Conservation (phyloP, 139 green algal species). For the Chloropicon primus region DNA sequence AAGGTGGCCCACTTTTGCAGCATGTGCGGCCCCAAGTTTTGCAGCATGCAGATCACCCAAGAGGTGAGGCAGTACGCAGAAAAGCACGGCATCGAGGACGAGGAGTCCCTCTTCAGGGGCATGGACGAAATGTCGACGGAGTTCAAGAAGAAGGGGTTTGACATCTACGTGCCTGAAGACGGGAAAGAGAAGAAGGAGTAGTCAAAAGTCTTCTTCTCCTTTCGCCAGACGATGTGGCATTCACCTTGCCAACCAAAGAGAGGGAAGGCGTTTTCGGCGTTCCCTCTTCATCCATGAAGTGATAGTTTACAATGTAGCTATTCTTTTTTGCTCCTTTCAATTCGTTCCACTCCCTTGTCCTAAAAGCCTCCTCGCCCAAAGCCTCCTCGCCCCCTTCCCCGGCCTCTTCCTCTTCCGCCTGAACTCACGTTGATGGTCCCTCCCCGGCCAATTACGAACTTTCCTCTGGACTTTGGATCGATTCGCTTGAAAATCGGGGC, state of each 20-base stretch:
- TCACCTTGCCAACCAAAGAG: background rate
- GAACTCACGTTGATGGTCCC: background rate
- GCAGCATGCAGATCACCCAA: slow-evolving; percentile 57
- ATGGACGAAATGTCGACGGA: slow-evolving; percentile 68
- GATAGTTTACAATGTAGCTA: too few species aligned
- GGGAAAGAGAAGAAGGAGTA: background rate
- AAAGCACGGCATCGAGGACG: slow-evolving; percentile 14
- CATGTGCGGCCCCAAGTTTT: slow-evolving; percentile 92
- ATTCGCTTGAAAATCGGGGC: slow-evolving; percentile 98
- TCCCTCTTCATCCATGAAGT: too few species aligned
- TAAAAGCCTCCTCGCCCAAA: too few species aligned
- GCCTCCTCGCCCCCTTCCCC: background rate
- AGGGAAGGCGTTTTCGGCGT: too few species aligned
- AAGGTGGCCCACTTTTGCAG: slow-evolving; percentile 58
- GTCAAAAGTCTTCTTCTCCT: too few species aligned
- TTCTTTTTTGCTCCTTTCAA: too few species aligned
- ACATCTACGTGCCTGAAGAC: slow-evolving; percentile 48
- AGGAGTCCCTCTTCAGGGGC: slow-evolving; percentile 17
- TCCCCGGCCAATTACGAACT: background rate
- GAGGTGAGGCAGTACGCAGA: slow-evolving; percentile 50
- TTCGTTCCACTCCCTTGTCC: too few species aligned
- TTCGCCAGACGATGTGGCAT: too few species aligned
- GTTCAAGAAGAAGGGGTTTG: slow-evolving; percentile 54
- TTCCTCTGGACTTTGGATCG: slow-evolving; percentile 62
- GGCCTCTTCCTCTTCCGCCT: background rate